Percentiles rank a stretch among this genome's conserved stretches.
phyloP scores from a whole-genome alignment of 106 monocot genomes.

The Dendrobium catenatum region DNA sequence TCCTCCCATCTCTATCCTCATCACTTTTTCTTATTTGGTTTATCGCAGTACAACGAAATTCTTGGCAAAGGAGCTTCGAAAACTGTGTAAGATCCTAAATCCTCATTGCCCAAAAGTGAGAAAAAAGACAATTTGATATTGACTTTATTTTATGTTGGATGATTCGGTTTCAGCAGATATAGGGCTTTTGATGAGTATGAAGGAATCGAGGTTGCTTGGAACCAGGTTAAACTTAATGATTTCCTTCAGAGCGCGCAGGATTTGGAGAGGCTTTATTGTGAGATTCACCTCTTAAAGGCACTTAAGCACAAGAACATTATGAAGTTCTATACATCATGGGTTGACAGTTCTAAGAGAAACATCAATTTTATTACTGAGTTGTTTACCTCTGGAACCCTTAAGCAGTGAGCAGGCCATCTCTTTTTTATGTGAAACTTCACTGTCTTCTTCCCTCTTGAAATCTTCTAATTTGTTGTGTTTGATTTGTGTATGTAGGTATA shows the following conservation, averaged over 20 bases:
- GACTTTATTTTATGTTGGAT: neutral
- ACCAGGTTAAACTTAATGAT: conserved; percentile 83
- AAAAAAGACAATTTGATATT: neutral
- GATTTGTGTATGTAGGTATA: conserved; percentile 43
- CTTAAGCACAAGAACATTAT: conserved; percentile 71
- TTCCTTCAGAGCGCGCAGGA: conserved; percentile 68
- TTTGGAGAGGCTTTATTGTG: conserved; percentile 87
- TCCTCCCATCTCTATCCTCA: neutral
- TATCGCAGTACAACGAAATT: conserved; percentile 79
- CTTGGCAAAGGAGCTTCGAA: conserved; percentile 94
- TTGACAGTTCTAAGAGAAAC: conserved; percentile 59
- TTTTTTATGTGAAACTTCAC: neutral
- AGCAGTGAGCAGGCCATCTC: conserved; percentile 49
- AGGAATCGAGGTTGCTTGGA: conserved; percentile 98
- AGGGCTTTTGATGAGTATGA: conserved; percentile 81
- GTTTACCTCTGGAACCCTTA: conserved; percentile 96
- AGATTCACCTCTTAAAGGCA: conserved; percentile 95
- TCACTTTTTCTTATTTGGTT: conserved; percentile 1
- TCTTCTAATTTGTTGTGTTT: neutral
- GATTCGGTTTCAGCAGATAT: conserved; percentile 40
- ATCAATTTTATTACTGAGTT: conserved; percentile 91
- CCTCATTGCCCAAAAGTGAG: neutral
- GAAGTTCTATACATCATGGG: conserved; percentile 74
- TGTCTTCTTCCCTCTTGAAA: neutral
- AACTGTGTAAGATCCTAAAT: conserved; percentile 56